Evolutionary conservation across 2,329 filamentous ascomycete species (phyloP), one percentile per base, ranked within the genome.

Genomic region (Colletotrichum viniferum): DNA sequence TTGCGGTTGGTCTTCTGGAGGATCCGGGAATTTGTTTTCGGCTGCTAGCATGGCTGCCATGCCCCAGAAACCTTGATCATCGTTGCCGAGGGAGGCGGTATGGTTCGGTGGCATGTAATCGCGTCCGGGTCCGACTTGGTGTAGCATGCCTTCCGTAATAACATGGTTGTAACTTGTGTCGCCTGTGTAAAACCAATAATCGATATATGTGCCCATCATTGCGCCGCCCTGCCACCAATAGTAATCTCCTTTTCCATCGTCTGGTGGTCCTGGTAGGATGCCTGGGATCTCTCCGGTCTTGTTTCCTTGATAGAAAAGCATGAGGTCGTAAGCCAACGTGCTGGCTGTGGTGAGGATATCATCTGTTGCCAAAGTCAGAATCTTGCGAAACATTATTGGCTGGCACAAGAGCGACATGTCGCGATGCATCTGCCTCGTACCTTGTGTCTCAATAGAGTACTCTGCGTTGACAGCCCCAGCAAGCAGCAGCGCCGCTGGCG

Each of bases 161-260:
- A 89, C 81, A 24, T 87, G 80, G 79, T 92, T 92, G 83, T 92
- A 92, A 26, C 87, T 87, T 0, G 81, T 79, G 81, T 93, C 91
- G 70, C 90, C 90, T 1, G 91, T 93, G 73, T 88, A 88, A 77
- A 89, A 88, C 90, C 90, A 93, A 81, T 93, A 93, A 81, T 93
- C 90, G 74, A 94, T 88, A 77, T 92, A 81, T 2, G 90, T 88
- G 79, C 90, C 89, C 85, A 92, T 92, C 85, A 94, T 86, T 55
- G 89, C 88, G 76, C 90, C 89, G 18, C 87, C 90, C 82, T 93
- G 91, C 92, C 92, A 94, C 92, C 92, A 94, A 85, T 93, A 93
- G 80, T 91, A 91, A 61, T 84, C 83, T 28, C 86, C 87, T 3
- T 30, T 64, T 43, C 65, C 65, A 18, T 73, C 66, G n/a, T 73